Base-by-base conservation (phyloP, 331 rosid species). In the Malus hybrid region DNA sequence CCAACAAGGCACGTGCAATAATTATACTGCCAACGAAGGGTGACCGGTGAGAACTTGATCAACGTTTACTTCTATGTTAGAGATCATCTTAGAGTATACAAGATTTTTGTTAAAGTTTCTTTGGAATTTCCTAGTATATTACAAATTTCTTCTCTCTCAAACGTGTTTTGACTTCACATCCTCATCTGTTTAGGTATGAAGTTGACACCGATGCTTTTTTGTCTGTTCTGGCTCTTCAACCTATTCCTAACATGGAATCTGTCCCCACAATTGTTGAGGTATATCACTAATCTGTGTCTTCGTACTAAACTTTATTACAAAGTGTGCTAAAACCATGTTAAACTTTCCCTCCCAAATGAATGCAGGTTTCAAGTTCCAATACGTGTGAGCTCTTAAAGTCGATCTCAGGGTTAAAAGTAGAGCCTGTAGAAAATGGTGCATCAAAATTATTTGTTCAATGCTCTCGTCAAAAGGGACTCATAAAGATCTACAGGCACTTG, bases 181-280 rank as follows among this genome's bases (percentile, higher is more conserved):
- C 59, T 84, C 72, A 66, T 65, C 70, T 73, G 80, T 42, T 72
- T 84, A 94, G 99, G 97, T 89, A 85, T 85, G 99, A 92, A 74
- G 89, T 94, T 87, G 99, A 94, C 76, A 94, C 99, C 16, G 99
- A 94, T 87, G 99, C 99, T 60, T 92, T 90, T 89, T 92, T 92
- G 76, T 90, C 97, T 70, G 93, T 92, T 73, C 83, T 94, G 80
- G 99, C 97, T 55, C 99, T 94, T 84, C 97, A 94, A 80, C 92
- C 92, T 69, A 94, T 94, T 82, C 92, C 88, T 6, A 73, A 86
- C 7, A 94, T 94, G 96, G 92, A 84, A 29, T 84, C 89, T 76
- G 81, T 94, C 71, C 96, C 99, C 64, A 90, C 96, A 59, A 89
- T 94, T 70, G 99, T 94, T 36, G 99, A 94, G 93, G 97, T 94